These are phyloP conservation scores for Hamamelis virginiana DNA, from an alignment of 164 flowering plant species.

Conservation along the genomic window DNA sequence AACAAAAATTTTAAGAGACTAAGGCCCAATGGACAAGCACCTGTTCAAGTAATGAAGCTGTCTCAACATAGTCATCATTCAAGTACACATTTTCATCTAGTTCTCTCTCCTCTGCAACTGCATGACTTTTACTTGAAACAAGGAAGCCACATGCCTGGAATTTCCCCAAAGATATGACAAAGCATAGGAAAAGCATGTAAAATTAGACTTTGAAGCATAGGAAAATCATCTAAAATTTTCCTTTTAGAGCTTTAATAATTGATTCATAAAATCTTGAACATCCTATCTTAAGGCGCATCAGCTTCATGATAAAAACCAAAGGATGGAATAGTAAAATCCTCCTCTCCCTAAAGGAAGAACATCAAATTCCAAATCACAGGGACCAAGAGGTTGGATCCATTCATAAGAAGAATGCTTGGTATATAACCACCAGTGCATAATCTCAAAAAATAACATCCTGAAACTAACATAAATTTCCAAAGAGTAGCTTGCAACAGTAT, in stretches of 20 bases:
- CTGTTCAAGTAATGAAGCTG: constrained; percentile 84
- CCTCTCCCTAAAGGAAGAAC: not conserved
- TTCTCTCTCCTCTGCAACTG: constrained; percentile 68
- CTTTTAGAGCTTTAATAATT: not conserved
- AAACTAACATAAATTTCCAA: not conserved
- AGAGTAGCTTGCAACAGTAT: not conserved
- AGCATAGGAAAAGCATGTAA: constrained; percentile 11
- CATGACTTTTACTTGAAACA: constrained; percentile 62
- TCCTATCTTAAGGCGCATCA: not conserved
- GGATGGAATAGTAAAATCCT: not conserved
- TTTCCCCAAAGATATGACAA: constrained; percentile 15
- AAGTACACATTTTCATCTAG: constrained; percentile 64
- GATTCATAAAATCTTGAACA: not conserved
- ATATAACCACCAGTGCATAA: not conserved
- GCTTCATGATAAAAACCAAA: not conserved
- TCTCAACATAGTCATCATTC: constrained; percentile 52
- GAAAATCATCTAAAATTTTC: not conserved
- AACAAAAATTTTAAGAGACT: constrained; percentile 6
- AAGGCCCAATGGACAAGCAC: constrained; percentile 26
- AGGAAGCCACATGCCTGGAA: constrained; percentile 93
- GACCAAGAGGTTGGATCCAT: not conserved
- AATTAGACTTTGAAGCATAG: not conserved
- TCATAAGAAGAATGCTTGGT: not conserved
- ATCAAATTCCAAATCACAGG: not conserved
- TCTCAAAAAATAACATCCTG: not conserved